Base-by-base conservation (phyloP, 305 asterid genomes). In the Fraxinus dipetala region DNA sequence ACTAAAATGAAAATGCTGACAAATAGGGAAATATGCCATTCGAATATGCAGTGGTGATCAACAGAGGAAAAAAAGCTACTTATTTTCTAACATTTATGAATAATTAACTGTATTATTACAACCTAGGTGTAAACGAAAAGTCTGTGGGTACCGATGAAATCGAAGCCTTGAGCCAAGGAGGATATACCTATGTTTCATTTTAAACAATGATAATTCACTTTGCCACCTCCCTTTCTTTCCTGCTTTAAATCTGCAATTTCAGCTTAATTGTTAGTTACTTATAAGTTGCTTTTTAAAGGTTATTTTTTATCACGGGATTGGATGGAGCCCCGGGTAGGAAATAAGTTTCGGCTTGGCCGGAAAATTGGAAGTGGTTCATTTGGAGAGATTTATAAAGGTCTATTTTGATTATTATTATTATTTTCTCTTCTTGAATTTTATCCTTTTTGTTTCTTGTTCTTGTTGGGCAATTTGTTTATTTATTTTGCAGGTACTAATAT, bases 361-460 rank as follows among this genome's bases (percentile, higher is more conserved):
- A 94, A 94, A 89, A 94, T 94, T 74, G 98, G 98, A 43, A 91
- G 95, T 85, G 98, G 98, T 77, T 94, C 98, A 5, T 94, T 94
- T 84, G 98, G 97, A 74, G 95, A 94, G 92, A 94, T 94, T 90
- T 90, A 93, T 83, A 89, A 90, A 34, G 98, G 98, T 89, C 78
- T 31, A 76, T 78, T 18, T 79, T 45, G 70, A 2, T 40, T 79
- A 31, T 45, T 43, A 24, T 8, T 79, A 9, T n/a, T 75, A 24
- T 56, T 10, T 35, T 28, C 26, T 24, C 31, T 30, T 32, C 73
- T 36, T 26, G 26, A 40, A 26, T 2, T 63, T 69, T 77, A 77
- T 82, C 63, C 63, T 86, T 32, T 76, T 40, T 61, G 31, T 34
- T 31, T 56, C 82, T 72, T 13, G 45, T 13, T 7, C 32, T 67